Evolutionary conservation across 176 grass and related monocot genomes (phyloP).

Genomic region (Cenchrus fungigraminus): DNA sequence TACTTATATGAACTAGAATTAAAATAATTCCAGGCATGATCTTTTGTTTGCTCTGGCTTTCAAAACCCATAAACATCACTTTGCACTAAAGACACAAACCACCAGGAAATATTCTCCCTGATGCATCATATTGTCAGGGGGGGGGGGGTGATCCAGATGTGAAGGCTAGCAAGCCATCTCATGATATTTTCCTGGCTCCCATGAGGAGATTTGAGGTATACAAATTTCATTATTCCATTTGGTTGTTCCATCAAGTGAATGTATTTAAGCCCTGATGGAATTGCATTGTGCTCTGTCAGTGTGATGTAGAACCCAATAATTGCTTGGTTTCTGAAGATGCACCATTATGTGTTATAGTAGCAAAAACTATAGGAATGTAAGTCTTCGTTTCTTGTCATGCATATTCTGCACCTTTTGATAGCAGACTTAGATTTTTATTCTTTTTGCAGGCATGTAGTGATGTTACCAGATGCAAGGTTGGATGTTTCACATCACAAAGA

Average conservation of each 20-base stretch:
- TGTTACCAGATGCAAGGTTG: constrained; percentile 79
- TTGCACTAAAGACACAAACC: constrained; percentile 83
- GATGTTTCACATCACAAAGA: constrained; percentile 75
- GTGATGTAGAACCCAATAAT: constrained; percentile 51
- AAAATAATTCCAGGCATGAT: not conserved
- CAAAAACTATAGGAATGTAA: constrained; percentile 90
- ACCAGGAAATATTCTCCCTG: constrained; percentile 69
- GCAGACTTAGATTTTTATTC: not conserved
- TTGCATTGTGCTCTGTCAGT: constrained; percentile 33
- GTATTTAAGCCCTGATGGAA: not conserved
- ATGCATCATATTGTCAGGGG: constrained; percentile 85
- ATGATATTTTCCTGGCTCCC: constrained; percentile 75
- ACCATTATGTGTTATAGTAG: constrained; percentile 76
- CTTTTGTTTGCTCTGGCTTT: not conserved
- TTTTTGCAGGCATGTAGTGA: constrained; percentile 48
- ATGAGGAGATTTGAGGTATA: constrained; percentile 74
- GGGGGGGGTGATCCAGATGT: constrained; percentile 67
- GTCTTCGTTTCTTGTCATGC: not conserved
- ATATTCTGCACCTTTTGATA: not conserved
- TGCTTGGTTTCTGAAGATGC: constrained; percentile 93
- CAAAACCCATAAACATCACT: constrained; percentile 77
- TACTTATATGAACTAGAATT: not conserved
- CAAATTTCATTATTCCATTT: not conserved
- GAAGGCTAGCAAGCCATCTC: constrained; percentile 83
- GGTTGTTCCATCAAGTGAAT: constrained; percentile 22